Evolutionary conservation across 2,329 filamentous ascomycete species (phyloP), one percentile per base, ranked within the genome.

Genomic region (Aspergillus versicolor): DNA sequence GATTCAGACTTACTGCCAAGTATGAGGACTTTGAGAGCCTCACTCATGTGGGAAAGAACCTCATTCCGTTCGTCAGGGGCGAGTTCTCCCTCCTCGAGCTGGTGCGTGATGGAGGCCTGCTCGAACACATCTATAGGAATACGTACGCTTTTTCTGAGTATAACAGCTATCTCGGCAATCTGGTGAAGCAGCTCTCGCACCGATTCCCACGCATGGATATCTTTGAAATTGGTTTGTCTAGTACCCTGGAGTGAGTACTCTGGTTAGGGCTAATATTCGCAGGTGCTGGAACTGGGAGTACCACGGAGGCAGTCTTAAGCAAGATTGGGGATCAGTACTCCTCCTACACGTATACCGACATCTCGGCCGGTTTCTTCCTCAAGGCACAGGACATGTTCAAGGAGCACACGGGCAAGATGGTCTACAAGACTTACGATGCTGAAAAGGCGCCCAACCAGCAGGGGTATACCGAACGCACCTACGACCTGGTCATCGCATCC

Each of bases 271-370:
- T 74, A 5, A 71, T 79, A 37, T 12, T 11, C 5, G 7, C 44
- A 65, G 78, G 78, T 15, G 78, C 75, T 9, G 79, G 79, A 1
- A 79, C 76, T 3, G 79, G 77, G 3, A 72, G 71, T 11, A 69
- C 77, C 0, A 81, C 79, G 0, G 62, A 68, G 2, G 54, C 52
- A 1, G 64, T 81, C 5, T 62, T 81, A 3, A 51, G 63, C 2
- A 47, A 51, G 3, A 58, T 79, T 12, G 70, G 65, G 1, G 12
- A 61, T 1, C 19, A 17, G 1, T 75, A 71, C 32, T 60, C 59
- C 4, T 66, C 64, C 0, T 81, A 81, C 62, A 77, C 73, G 0
- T 82, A 70, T 63, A 81, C 80, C 0, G 79, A 81, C 54, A 71
- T 79, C 12, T 77, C 75, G 0, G 48, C 65, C 2, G 74, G 70